Percentiles rank a stretch among this genome's conserved stretches.
Evolutionary conservation across 2,329 filamentous ascomycete species (phyloP).

Genomic region (Hymenoscyphus linearis): DNA sequence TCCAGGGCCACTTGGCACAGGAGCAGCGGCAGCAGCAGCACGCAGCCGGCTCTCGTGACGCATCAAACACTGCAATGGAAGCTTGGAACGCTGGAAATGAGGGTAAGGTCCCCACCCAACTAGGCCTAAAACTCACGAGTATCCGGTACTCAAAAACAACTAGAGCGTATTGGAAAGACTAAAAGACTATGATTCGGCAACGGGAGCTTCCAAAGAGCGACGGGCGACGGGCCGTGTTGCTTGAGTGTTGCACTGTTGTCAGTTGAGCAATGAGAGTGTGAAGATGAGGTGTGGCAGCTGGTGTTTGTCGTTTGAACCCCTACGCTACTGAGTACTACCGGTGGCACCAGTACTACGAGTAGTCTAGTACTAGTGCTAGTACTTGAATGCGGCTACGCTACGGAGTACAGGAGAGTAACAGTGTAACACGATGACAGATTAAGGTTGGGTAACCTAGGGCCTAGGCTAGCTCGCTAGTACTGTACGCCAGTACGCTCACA

Average conservation of each 20-base stretch:
- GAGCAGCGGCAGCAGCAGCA: background rate
- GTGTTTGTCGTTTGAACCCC: background rate
- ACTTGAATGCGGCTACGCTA: no score
- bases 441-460: background rate
- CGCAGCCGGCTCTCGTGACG: background rate
- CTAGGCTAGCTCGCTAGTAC: no score
- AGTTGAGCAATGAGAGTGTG: no score
- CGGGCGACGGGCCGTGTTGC: background rate
- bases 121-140: background rate
- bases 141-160: background rate
- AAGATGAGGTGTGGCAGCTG: background rate
- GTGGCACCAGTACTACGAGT: no score
- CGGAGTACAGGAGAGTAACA: background rate
- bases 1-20: background rate
- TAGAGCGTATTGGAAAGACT: background rate
- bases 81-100: background rate
- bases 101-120: background rate
- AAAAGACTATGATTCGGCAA: background rate
- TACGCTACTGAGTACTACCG: no score
- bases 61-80: background rate
- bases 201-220: background rate
- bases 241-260: background rate
- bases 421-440: background rate
- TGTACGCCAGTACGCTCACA: no score
- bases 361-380: no score